These are phyloP conservation scores for Alopecurus myosuroides DNA, from an alignment of 176 grass and related monocot species.

Conservation along the genomic window DNA sequence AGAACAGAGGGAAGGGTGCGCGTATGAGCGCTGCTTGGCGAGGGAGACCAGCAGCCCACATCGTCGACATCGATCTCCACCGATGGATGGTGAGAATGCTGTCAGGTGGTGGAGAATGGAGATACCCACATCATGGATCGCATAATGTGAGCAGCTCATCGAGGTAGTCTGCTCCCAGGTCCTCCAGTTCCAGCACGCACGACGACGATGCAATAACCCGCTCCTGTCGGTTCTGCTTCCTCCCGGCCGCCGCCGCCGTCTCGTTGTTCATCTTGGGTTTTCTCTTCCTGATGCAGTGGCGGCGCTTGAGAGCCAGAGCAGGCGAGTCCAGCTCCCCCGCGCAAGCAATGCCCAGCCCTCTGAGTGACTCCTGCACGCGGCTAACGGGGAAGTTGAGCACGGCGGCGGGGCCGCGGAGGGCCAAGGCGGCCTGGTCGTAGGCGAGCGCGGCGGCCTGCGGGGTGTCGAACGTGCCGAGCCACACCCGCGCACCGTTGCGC, in stretches of 20 bases:
- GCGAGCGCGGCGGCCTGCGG: constrained; percentile 57
- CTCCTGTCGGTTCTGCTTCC: background rate
- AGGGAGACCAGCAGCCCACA: no score
- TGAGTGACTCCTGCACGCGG: background rate
- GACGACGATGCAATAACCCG: background rate
- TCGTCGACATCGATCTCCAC: no score
- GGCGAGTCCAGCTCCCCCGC: background rate
- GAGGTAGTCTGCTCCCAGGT: background rate
- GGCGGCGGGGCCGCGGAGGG: background rate
- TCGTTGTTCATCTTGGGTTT: background rate
- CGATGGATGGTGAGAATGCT: no score
- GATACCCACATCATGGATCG: background rate
- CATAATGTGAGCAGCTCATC: background rate
- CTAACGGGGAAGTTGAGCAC: constrained; percentile 9
- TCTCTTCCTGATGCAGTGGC: constrained; percentile 12
- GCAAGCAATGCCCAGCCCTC: background rate
- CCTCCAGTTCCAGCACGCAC: background rate
- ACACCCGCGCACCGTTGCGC: constrained; percentile 37
- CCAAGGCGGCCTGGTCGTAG: constrained; percentile 50
- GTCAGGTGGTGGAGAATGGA: no score
- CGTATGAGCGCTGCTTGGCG: no score
- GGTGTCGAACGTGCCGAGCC: constrained; percentile 65
- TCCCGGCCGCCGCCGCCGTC: background rate
- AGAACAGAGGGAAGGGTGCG: no score
- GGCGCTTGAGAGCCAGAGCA: constrained; percentile 5